These are phyloP conservation scores for Acanthamoeba culbertsoni DNA, from an alignment of 208 protist species.

Conservation along the genomic window DNA sequence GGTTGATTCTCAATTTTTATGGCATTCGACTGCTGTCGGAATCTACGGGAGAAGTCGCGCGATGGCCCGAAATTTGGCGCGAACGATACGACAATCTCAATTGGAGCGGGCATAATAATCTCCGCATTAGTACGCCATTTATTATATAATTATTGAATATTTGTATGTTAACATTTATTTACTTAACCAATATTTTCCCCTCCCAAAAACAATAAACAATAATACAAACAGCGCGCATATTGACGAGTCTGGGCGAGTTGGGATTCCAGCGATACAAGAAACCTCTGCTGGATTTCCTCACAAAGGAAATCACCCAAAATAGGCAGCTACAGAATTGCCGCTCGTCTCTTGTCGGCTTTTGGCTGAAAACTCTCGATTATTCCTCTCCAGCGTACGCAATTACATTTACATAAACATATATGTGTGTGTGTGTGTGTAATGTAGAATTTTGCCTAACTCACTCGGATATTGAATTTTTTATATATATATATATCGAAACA, in stretches of 20 bases:
- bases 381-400: not conserved
- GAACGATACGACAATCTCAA: slow-evolving; percentile 61
- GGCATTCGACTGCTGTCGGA: slow-evolving; percentile 53
- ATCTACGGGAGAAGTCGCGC: slow-evolving; percentile 40
- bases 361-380: slow-evolving; percentile 12
- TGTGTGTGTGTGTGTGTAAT: not conserved
- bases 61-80: slow-evolving; percentile 38
- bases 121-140: slow-evolving; percentile 29
- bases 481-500: not conserved
- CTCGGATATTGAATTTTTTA: not conserved
- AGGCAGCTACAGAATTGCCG: slow-evolving; percentile 4
- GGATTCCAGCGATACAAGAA: slow-evolving; percentile 56
- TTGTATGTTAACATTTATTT: not conserved
- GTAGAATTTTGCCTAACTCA: not conserved
- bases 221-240: slow-evolving; percentile 56
- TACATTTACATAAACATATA: not conserved
- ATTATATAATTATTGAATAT: not conserved
- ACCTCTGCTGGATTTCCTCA: slow-evolving; percentile 55
- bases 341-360: slow-evolving; percentile 19
- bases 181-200: not conserved
- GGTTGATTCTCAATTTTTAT: slow-evolving; percentile 64
- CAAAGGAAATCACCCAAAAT: slow-evolving; percentile 29
- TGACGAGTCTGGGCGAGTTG: slow-evolving; percentile 61
- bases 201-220: too few relatives aligned
- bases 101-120: slow-evolving; percentile 53